phyloP scores from a whole-genome alignment of 257 asterid species.

The Ophiorrhiza pumila region DNA sequence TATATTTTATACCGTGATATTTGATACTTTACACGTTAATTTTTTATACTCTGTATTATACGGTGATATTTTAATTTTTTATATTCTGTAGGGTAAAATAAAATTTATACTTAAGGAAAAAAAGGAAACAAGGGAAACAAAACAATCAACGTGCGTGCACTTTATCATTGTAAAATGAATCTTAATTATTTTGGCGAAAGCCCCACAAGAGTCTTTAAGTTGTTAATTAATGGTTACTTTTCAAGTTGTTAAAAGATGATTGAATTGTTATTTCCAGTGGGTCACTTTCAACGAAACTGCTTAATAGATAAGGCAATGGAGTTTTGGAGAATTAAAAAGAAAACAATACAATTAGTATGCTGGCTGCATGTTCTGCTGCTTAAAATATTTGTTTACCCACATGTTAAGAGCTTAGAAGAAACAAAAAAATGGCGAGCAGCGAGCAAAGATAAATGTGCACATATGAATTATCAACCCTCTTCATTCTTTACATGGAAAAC shows the following conservation, averaged over 20 bases:
- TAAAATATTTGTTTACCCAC: slow-evolving; percentile 11
- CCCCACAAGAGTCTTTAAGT: background rate
- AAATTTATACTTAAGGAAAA: too few relatives aligned
- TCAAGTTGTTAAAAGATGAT: too few relatives aligned
- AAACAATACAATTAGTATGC: slow-evolving; percentile 4
- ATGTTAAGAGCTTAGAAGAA: background rate
- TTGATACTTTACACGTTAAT: too few relatives aligned
- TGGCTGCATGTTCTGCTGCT: slow-evolving; percentile 22
- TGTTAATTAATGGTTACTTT: background rate
- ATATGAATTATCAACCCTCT: background rate
- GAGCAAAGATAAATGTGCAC: background rate
- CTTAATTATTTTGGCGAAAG: too few relatives aligned
- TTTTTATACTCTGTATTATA: too few relatives aligned
- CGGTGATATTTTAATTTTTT: too few relatives aligned
- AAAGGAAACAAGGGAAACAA: too few relatives aligned
- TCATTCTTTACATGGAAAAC: background rate
- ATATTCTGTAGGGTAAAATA: too few relatives aligned
- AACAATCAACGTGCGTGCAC: too few relatives aligned
- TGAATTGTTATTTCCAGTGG: background rate
- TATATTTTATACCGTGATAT: too few relatives aligned
- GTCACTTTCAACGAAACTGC: slow-evolving; percentile 18
- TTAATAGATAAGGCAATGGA: background rate
- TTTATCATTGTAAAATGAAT: too few relatives aligned
- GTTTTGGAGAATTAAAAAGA: slow-evolving; percentile 4
- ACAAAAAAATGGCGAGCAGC: background rate